Conservation (phyloP, 495 filamentous ascomycete species). For the Penicillium verhagenii region DNA sequence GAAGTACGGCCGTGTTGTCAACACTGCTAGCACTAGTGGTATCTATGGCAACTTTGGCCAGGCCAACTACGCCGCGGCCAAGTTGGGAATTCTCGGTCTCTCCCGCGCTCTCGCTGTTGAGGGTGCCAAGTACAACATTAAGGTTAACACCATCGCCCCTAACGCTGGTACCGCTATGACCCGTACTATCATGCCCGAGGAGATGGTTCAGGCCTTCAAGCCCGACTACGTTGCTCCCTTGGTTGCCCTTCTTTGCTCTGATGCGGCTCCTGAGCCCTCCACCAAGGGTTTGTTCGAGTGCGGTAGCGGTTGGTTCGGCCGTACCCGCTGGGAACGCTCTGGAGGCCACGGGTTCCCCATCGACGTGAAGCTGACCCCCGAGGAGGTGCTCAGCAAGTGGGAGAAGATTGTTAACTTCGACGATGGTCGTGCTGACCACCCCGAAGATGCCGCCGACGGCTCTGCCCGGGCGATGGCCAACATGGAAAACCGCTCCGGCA, state of each 20-base stretch:
- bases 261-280: conserved; percentile 77
- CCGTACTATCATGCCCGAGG: conserved; percentile 89
- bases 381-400: conserved; percentile 79
- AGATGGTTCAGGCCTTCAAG: conserved; percentile 99
- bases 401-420: conserved; percentile 81
- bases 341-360: conserved; percentile 92
- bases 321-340: conserved; percentile 91
- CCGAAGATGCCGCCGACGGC: conserved; percentile 72
- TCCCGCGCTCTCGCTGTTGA: conserved; percentile 90
- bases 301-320: conserved; percentile 89
- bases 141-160: conserved; percentile 96
- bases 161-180: conserved; percentile 98
- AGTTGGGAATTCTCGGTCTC: conserved; percentile 93
- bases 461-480: conserved; percentile 89
- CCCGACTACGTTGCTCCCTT: conserved; percentile 96
- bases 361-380: conserved; percentile 81
- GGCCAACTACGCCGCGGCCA: conserved; percentile 95
- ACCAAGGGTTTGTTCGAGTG: conserved; percentile 95
- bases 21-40: conserved; percentile 93
- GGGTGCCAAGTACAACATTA: conserved; percentile 97
- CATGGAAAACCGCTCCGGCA: conserved; percentile 66
- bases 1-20: conserved; percentile 95
- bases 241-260: conserved; percentile 83
- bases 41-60: conserved; percentile 99
- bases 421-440: conserved; percentile 86